phyloP scores from a whole-genome alignment of 2,329 filamentous ascomycete genomes.

The Nigrograna mackinnonii region DNA sequence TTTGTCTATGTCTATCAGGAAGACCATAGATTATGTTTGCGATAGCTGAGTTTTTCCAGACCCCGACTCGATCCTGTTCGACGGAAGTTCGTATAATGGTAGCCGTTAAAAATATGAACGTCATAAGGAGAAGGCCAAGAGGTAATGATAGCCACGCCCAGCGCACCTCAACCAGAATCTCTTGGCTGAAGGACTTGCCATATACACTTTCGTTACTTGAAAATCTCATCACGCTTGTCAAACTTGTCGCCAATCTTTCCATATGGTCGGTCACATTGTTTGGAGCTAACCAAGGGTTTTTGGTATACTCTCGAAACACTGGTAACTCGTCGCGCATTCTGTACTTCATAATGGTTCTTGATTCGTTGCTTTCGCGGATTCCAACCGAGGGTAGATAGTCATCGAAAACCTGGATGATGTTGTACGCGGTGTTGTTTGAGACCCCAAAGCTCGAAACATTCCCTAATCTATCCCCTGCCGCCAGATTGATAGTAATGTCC shows the following conservation, averaged over 20 bases:
- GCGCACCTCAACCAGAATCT: slow-evolving; percentile 22
- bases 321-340: slow-evolving; percentile 4
- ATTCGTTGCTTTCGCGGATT: not conserved
- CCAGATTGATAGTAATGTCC: slow-evolving; percentile 4
- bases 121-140: slow-evolving; percentile 14
- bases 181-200: slow-evolving; percentile 7
- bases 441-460: slow-evolving; percentile 1
- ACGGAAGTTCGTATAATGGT: slow-evolving; percentile 20
- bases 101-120: slow-evolving; percentile 19
- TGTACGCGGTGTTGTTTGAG: slow-evolving; percentile 4
- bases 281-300: slow-evolving; percentile 11
- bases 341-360: slow-evolving; percentile 11
- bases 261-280: slow-evolving; percentile 5
- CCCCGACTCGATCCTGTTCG: slow-evolving; percentile 13
- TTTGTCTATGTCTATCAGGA: too few species aligned
- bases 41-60: slow-evolving; percentile 25
- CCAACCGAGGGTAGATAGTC: slow-evolving; percentile 11
- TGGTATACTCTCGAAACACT: not conserved
- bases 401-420: slow-evolving; percentile 8
- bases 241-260: not conserved
- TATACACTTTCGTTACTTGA: slow-evolving; percentile 1
- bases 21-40: slow-evolving; percentile 9
- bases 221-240: slow-evolving; percentile 2
- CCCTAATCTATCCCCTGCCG: not conserved
- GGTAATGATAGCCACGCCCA: slow-evolving; percentile 30